Percentiles rank a stretch among this genome's conserved stretches.
phyloP scores from a whole-genome alignment of 2,329 filamentous ascomycete species.

The Talaromyces sp. region DNA sequence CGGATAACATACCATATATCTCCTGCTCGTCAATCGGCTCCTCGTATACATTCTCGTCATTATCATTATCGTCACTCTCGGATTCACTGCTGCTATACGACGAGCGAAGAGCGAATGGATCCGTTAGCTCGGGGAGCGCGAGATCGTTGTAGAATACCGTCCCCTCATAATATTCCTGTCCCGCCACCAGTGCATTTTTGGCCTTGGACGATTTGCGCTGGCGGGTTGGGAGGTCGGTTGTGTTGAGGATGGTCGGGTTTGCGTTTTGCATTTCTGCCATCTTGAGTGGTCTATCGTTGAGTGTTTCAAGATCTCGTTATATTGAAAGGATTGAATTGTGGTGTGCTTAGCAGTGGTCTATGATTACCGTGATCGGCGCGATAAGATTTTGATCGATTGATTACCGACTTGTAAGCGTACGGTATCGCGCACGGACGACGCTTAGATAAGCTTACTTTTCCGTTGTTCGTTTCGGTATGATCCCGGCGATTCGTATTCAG shows the following conservation, averaged over 20 bases:
- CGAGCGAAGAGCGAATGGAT: slow-evolving; percentile 45
- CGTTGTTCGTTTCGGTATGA: background rate
- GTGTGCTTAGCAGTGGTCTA: background rate
- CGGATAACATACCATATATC: slow-evolving; percentile 68
- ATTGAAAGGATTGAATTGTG: background rate
- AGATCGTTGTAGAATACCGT: slow-evolving; percentile 51
- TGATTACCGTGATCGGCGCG: background rate
- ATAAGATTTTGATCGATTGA: slow-evolving; percentile 2
- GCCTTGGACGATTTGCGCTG: slow-evolving; percentile 34
- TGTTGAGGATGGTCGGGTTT: slow-evolving; percentile 88
- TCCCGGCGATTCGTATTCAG: background rate
- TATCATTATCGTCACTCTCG: slow-evolving; percentile 32
- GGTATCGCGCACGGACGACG: background rate
- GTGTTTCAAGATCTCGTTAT: background rate
- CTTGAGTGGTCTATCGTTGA: background rate
- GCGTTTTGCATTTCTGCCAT: slow-evolving; percentile 49
- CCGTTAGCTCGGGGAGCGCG: slow-evolving; percentile 48
- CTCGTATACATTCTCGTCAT: slow-evolving; percentile 58
- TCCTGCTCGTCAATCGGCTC: slow-evolving; percentile 96
- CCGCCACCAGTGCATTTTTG: slow-evolving; percentile 33
- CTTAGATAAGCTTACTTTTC: background rate
- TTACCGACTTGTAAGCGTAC: background rate
- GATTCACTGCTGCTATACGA: slow-evolving; percentile 24
- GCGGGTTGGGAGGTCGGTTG: slow-evolving; percentile 82
- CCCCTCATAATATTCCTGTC: slow-evolving; percentile 19